Evolutionary conservation across 2,329 filamentous ascomycete species (phyloP), one percentile per base, ranked within the genome.

Genomic region (Pseudocercospora fuligena): DNA sequence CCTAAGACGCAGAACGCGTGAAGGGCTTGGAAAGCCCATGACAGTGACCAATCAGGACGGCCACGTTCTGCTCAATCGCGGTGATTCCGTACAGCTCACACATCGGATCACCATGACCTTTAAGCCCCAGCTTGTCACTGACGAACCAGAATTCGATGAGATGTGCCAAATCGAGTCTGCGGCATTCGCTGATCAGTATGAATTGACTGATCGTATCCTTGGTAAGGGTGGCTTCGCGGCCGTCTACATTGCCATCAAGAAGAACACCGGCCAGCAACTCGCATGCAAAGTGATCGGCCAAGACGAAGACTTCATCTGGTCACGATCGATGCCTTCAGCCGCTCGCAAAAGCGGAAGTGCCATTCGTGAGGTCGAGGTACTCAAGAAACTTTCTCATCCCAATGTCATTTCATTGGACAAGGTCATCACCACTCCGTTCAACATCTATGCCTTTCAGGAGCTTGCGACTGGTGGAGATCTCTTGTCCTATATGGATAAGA

Each of bases 251-350:
- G 87, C 85, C 5, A 74, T 84, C 2, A 83, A 91, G 16, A 75
- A 80, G 25, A 76, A 76, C 6, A 86, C 84, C 0, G 81, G 83
- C 43, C 83, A 82, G 63, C 90, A 92, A 72, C 70, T 92, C 21
- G 89, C 89, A 11, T 93, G 90, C 80, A 92, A 93, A 72, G 78
- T 92, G 8, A 80, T 91, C 60, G 36, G 54, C 27, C 46, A 66
- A 33, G 16, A 9, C n/a, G 14, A 56, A 40, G 33, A 46, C 21
- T 40, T 16, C 27, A 36, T 19, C n/a, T 23, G 40, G 6, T 57
- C 21, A 43, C 31, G n/a, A 21, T 54, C 47, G 36, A 16, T 23
- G 27, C 53, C 16, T 33, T 27, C 53, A 21, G 25, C 23, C 53
- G 33, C 36, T 25, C n/a, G 56, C 31, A 40, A 14, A 11, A 65